phyloP scores from a whole-genome alignment of 1,284 basidiomycete species.

The Agroathelia rolfsii region DNA sequence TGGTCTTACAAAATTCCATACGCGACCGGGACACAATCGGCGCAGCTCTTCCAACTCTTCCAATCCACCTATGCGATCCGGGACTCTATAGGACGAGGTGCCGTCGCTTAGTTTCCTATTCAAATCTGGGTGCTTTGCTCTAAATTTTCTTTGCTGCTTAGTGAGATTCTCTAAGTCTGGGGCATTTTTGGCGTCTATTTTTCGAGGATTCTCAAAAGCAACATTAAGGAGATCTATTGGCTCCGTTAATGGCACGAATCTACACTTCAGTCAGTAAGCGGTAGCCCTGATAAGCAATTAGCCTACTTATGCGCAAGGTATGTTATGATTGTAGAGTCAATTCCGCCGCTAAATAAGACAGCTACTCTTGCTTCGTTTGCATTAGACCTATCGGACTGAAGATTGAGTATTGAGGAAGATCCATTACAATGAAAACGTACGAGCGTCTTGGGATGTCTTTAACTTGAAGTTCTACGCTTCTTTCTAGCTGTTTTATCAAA shows the following conservation, averaged over 20 bases:
- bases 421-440: no score
- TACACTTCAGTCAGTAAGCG: conserved; percentile 23
- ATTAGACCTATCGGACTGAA: neutral
- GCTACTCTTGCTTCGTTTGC: conserved; percentile 51
- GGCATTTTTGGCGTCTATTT: no score
- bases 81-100: conserved; percentile 53
- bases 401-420: no score
- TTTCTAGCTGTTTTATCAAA: conserved; percentile 42
- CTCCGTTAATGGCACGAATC: conserved; percentile 61
- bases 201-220: conserved; percentile 88
- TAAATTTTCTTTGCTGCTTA: no score
- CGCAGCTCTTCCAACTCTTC: conserved; percentile 71
- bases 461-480: conserved; percentile 54
- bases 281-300: no score
- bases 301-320: conserved; percentile 68
- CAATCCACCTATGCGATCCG: conserved; percentile 80
- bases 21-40: conserved; percentile 58
- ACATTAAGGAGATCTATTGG: conserved; percentile 95
- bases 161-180: no score
- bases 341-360: conserved; percentile 91
- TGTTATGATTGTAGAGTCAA: conserved; percentile 85
- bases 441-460: conserved; percentile 37
- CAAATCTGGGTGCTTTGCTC: conserved; percentile 8
- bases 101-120: conserved; percentile 3
- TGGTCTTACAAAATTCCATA: conserved; percentile 78